Base-by-base conservation (phyloP, 1,284 basidiomycete genomes). In the Boletus sp. region DNA sequence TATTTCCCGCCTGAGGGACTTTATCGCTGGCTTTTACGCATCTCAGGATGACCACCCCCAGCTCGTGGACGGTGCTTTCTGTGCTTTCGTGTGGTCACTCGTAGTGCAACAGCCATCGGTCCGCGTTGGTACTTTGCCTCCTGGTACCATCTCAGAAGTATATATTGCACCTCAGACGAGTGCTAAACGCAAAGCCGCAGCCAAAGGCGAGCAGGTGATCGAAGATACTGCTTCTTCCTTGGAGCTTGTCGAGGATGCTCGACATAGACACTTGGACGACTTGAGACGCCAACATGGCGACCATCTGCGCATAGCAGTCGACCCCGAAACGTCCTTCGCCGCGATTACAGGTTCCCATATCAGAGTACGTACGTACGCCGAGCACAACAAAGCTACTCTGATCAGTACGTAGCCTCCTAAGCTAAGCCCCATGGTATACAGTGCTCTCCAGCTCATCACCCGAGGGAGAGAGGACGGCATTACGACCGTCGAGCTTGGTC, bases 301-400 rank as follows among this genome's bases (percentile, higher is more conserved):
- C 55, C 77, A 77, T 9, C 75, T 96, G 35, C 81, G 93, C 62
- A 84, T 96, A 64, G 89, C 90, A 19, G 85, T 91, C 2, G 85
- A 91, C 64, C 81, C 87, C 4, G 84, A 91, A 64, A 84, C 87
- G 6, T 88, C 86, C 44, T 93, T 93, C 73, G 82, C 83, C 47
- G 86, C 91, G 14, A 84, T 96, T 33, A 94, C 91, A 19, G 94
- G 94, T 6, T 89, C 90, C 31, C 91, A 94, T 77, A 87, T 88
- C 55, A 81, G 88, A 66, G 90, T 93, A 65, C 58, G 86, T 77
- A 8, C 44, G 25, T 23, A 23, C 30, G 11, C 40, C 53, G 46
- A 44, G 43, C 54, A 33, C 10, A 38, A 43, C 21, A 44, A 43
- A 48, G 4, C 21, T 38, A 9, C 44, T 60, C 40, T 61, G 61